phyloP scores from a whole-genome alignment of 768 basidiomycete species.

The Panellus pusillus region DNA sequence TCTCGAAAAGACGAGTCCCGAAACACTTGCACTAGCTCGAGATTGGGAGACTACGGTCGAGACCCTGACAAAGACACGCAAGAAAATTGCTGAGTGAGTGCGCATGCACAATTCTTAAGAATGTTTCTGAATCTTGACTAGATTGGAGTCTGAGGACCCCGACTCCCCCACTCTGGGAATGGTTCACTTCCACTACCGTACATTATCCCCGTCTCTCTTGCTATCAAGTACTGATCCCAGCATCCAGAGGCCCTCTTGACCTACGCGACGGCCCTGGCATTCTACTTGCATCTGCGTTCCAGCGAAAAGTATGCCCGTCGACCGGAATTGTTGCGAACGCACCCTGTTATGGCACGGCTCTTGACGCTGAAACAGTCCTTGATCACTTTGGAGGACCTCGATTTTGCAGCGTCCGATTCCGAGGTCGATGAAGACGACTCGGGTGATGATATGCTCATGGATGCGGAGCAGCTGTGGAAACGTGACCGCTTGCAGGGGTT shows the following conservation, averaged over 20 bases:
- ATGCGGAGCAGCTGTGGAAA: constrained; percentile 46
- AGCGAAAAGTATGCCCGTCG: constrained; percentile 61
- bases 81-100: constrained; percentile 56
- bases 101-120: not conserved
- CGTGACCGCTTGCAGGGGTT: constrained; percentile 36
- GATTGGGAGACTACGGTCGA: constrained; percentile 79
- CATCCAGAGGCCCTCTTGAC: constrained; percentile 81
- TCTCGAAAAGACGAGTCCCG: constrained; percentile 74
- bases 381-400: constrained; percentile 80
- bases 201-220: constrained; percentile 31
- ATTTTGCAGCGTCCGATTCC: constrained; percentile 57
- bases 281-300: constrained; percentile 87
- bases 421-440: constrained; percentile 45
- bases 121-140: constrained; percentile 27
- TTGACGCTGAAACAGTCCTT: constrained; percentile 83
- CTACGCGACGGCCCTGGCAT: constrained; percentile 87
- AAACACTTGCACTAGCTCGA: constrained; percentile 75
- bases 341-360: constrained; percentile 75
- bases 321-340: constrained; percentile 62
- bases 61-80: constrained; percentile 50
- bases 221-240: not conserved
- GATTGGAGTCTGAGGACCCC: constrained; percentile 46
- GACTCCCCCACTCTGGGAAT: constrained; percentile 66
- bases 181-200: constrained; percentile 87
- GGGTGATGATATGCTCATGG: constrained; percentile 34